These are phyloP conservation scores for Cutaneotrichosporon cavernicola DNA, from an alignment of 1,284 basidiomycete genomes.

Conservation along the genomic window DNA sequence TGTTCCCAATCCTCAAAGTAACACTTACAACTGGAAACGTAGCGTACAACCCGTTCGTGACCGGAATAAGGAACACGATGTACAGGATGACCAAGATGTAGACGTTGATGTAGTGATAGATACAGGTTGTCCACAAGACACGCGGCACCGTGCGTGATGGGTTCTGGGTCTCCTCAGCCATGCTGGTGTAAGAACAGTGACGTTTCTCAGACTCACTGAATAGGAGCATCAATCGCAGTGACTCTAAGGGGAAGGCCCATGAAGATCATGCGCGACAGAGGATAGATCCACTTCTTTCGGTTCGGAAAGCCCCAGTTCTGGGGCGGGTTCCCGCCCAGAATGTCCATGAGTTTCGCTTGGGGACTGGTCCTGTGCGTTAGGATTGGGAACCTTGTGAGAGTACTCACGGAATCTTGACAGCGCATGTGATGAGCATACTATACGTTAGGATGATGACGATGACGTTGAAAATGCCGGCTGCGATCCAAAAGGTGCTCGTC, in stretches of 20 bases:
- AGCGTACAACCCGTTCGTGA: background rate
- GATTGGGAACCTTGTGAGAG: background rate
- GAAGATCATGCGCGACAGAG: conserved; percentile 4
- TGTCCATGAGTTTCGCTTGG: background rate
- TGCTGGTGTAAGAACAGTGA: background rate
- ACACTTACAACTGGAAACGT: background rate
- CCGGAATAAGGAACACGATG: background rate
- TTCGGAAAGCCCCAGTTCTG: background rate
- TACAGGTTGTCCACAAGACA: conserved; percentile 40
- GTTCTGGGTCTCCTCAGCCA: conserved; percentile 34
- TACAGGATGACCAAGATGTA: conserved; percentile 2
- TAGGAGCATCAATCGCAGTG: background rate
- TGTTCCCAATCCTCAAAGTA: too few species aligned
- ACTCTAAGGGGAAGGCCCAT: background rate
- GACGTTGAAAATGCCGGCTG: conserved; percentile 5
- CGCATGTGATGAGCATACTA: background rate
- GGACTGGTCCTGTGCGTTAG: background rate
- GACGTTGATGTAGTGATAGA: conserved; percentile 16
- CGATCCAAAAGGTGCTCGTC: conserved; percentile 5
- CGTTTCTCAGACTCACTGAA: background rate
- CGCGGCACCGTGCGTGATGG: conserved; percentile 48
- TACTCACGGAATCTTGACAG: background rate
- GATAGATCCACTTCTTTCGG: background rate
- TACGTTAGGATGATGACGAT: background rate
- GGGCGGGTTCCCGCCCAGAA: background rate